Conservation (phyloP, 208 protist species). For the Leishmania martiniquensis region DNA sequence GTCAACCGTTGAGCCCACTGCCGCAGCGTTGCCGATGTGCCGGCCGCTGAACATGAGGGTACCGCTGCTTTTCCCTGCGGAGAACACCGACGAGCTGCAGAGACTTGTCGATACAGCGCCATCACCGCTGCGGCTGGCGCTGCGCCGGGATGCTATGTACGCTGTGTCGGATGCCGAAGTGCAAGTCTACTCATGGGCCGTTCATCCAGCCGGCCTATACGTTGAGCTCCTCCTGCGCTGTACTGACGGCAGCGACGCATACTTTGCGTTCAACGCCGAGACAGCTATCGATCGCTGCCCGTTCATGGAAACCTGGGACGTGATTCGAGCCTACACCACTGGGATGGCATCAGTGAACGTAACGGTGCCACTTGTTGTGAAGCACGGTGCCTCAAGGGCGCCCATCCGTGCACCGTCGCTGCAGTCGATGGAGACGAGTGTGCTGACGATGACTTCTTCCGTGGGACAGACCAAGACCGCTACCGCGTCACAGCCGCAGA, state of each 20-base stretch:
- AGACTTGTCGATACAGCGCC: constrained; percentile 11
- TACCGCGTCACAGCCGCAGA: neutral
- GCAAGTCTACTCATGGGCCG: constrained; percentile 3
- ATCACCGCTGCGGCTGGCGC: constrained; percentile 4
- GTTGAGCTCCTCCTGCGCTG: constrained; percentile 4
- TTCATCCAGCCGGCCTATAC: constrained; percentile 3
- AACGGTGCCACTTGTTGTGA: neutral
- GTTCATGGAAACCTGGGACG: constrained; percentile 6
- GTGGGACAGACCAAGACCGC: neutral
- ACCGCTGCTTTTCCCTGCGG: neutral
- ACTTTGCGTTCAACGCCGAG: neutral
- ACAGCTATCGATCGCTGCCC: neutral
- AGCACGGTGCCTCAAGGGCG: neutral
- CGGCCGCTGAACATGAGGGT: neutral
- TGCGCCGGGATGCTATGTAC: constrained; percentile 5
- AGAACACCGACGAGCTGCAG: neutral
- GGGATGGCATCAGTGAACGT: neutral
- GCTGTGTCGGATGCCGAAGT: neutral
- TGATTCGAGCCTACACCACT: constrained; percentile 1
- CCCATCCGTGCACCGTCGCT: neutral
- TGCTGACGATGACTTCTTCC: neutral
- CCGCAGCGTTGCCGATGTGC: neutral
- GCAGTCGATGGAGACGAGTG: neutral
- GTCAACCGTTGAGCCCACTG: neutral
- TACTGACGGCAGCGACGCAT: neutral